Evolutionary conservation across 805 yeast species (phyloP), one percentile per base, ranked within the genome.

Genomic region (Grigorovia humatica): DNA sequence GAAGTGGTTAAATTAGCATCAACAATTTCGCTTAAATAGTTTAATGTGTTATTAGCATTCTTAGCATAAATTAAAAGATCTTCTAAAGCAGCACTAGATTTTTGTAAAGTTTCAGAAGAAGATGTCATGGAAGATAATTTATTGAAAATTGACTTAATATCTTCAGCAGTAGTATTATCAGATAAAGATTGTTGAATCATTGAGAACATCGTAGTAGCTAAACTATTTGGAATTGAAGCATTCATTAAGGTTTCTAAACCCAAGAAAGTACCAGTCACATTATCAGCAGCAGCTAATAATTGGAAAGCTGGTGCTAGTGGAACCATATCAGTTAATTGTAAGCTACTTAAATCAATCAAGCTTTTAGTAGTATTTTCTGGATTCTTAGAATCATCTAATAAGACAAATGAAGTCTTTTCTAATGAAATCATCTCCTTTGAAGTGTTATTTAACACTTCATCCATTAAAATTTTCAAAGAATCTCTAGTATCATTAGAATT

Each of bases 261-360:
- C 9, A 46, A 52, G 32, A 63, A 53, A 23, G 68, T 59, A 9
- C 53, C 58, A n/a, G 62, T 52, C 17, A 53, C 51, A 49, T 64
- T 60, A 6, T 54, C 55, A 3, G 66, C 58, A 27, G 50, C 50
- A 38, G 50, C 47, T 50, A 65, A 55, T 23, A 65, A 48, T 12
- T 53, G 42, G 43, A 66, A 59, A 23, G 65, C 63, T 8, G 70
- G 69, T 9, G 54, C 17, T 30, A 64, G 50, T 29, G 61, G 61
- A 7, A 52, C 45, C 45, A 60, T 57, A 27, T 63, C 61, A 0
- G 62, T 17, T 8, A 57, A 20, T n/a, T 60, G 51, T 51, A 64
- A 53, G 46, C 55, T 57, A 30, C 60, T 59, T 51, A 67, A 49
- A 19, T 52, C 54, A n/a, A 56, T 43, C 44, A 67, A 49, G 29